Base-by-base conservation (phyloP, 140 eudicot species). In the Bidens hawaiensis region DNA sequence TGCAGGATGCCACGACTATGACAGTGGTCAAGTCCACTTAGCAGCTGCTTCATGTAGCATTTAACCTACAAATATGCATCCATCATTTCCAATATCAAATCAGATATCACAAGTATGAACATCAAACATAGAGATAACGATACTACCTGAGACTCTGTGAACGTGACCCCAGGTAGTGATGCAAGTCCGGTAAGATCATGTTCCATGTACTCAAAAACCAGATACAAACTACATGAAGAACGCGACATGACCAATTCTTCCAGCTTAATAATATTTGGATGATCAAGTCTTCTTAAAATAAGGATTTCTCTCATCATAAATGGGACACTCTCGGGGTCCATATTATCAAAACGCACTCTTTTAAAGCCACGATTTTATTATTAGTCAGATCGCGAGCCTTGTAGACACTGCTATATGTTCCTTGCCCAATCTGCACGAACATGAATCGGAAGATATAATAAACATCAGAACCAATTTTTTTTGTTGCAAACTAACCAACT, bases 141-240 rank as follows among this genome's bases (percentile, higher is more conserved):
- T 48, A 48, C 22, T 48, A 85, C 97, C 89, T 89, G 97, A 12
- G 95, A 64, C 10, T 79, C 83, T 22, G 65, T 83, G 77, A 89
- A 89, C 78, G 69, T 79, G 75, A 89, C 63, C 25, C 78, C 94
- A 16, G 94, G 94, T 49, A 75, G 75, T 17, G 97, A 86, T 40
- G 84, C n/a, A 22, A 89, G 82, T 22, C 97, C 95, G 7, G 89
- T 51, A 40, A 89, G 87, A 68, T 86, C 97, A 53, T 89, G 97
- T 48, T 89, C 97, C 95, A 89, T 89, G 79, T 83, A 89, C 56
- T 86, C 89, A 57, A 86, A 86, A 33, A 89, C 95, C 52, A 89
- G 72, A 77, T 86, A 83, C 47, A 89, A 72, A 71, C 71, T 86
- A 18, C 80, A 61, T 0, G 97, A 89, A 53, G 76, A 55, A 10